Conservation (phyloP, 75 land plant genomes). For the Sequoia sempervirens region DNA sequence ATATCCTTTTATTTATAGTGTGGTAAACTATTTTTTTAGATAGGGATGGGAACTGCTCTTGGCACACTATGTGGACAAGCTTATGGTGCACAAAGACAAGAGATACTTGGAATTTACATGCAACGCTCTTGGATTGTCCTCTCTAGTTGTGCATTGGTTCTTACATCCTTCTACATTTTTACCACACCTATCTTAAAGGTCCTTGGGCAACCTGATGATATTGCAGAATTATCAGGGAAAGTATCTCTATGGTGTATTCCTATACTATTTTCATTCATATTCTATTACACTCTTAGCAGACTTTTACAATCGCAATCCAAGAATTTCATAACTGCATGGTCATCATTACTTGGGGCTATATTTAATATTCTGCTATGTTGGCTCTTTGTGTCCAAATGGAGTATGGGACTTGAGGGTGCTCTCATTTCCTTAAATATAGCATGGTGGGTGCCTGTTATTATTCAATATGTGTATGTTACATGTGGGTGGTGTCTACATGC, state of each 20-base stretch:
- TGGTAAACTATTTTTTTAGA: background rate
- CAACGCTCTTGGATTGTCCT: slow-evolving; percentile 16
- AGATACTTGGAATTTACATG: slow-evolving; percentile 16
- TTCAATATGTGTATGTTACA: slow-evolving; percentile 6
- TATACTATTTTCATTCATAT: background rate
- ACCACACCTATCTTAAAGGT: background rate
- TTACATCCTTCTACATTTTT: background rate
- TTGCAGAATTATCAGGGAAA: slow-evolving; percentile 6
- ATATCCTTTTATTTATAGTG: background rate
- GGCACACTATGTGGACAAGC: slow-evolving; percentile 21
- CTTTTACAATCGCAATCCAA: slow-evolving; percentile 11
- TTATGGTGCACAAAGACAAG: slow-evolving; percentile 12
- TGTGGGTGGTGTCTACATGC: slow-evolving; percentile 11
- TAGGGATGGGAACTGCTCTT: slow-evolving; percentile 17
- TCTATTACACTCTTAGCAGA: background rate
- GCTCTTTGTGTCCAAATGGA: slow-evolving; percentile 10
- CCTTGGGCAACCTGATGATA: slow-evolving; percentile 9
- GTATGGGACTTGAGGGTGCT: slow-evolving; percentile 30
- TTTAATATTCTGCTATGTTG: slow-evolving; percentile 24
- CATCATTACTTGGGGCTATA: background rate
- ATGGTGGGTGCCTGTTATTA: slow-evolving; percentile 21
- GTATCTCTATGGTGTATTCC: slow-evolving; percentile 8
- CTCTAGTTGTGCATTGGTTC: background rate
- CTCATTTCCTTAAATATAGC: slow-evolving; percentile 18
- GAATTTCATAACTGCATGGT: slow-evolving; percentile 27